Conservation (phyloP, 768 basidiomycete species). For the Gloeopeniophorella convolvens region DNA sequence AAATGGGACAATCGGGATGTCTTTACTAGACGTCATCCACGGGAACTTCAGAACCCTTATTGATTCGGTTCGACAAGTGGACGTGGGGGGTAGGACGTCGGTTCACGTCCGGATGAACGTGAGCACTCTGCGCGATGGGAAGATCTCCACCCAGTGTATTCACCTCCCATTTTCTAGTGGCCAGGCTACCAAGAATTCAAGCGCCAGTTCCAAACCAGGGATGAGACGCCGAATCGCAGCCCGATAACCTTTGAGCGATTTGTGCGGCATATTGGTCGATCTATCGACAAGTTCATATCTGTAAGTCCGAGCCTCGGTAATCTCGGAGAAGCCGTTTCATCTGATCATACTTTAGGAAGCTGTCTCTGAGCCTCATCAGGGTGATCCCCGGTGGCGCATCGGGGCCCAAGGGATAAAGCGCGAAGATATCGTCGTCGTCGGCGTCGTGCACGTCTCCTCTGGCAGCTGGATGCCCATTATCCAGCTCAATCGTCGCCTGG, state of each 20-base stretch:
- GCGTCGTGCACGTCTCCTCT: conserved; percentile 19
- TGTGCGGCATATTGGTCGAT: conserved; percentile 19
- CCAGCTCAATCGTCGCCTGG: conserved; percentile 18
- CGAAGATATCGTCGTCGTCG: conserved; percentile 15
- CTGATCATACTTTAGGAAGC: conserved; percentile 1
- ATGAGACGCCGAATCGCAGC: conserved; percentile 16
- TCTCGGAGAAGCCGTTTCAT: neutral
- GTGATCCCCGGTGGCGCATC: conserved; percentile 18
- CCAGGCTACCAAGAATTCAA: conserved; percentile 20
- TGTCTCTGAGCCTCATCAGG: conserved; percentile 8
- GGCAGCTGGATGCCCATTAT: conserved; percentile 23
- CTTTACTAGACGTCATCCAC: conserved; percentile 14
- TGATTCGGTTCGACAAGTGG: conserved; percentile 9
- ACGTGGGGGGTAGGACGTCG: conserved; percentile 18
- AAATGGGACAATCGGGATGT: conserved; percentile 17
- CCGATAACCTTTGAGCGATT: conserved; percentile 18
- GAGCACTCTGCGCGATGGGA: neutral
- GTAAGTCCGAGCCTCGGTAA: conserved; percentile 1
- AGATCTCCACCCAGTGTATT: neutral
- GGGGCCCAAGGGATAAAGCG: conserved; percentile 13
- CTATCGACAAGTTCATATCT: conserved; percentile 17
- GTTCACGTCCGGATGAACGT: conserved; percentile 19
- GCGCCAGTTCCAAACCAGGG: conserved; percentile 21
- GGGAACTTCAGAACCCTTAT: conserved; percentile 17
- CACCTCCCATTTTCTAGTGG: conserved; percentile 10